Base-by-base conservation (phyloP, 148 eudicot species). In the Fallopia convolvulus region DNA sequence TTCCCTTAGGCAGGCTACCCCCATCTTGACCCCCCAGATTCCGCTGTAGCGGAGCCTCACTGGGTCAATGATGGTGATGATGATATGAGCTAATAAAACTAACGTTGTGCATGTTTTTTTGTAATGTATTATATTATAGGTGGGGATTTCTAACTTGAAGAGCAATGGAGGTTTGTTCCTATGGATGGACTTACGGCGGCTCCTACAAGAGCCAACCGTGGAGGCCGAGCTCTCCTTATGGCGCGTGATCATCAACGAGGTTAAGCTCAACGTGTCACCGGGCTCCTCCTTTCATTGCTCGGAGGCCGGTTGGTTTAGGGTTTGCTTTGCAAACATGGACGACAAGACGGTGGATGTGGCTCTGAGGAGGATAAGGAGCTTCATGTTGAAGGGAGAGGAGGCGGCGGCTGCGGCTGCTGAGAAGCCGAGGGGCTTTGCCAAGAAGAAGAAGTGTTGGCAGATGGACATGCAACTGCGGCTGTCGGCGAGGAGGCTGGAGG, bases 281-380 rank as follows among this genome's bases (percentile, higher is more conserved):
- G 93, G 97, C 0, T 85, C 83, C 0, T 91, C 91, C 1, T 91
- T 85, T 48, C 93, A 91, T 74, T 91, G 91, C 74, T 55, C 70
- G 0, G 97, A 91, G 50, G 85, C 93, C 3, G 93, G 93, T 33
- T 91, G 97, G 97, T 91, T 91, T 39, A 80, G 97, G 15, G 86
- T 91, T n/a, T 91, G 93, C 58, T 89, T 89, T 17, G 91, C 93
- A 0, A 86, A 89, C 46, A 87, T 89, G 88, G 77, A 79, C 21
- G 82, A 85, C 6, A 87, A 85, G 32, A 91, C 91, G 1, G 74
- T 89, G 76, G 73, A 79, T 3, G 84, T 86, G 14, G 85, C 89
- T 0, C 68, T 90, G 18, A 80, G 77, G 44, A 70, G 91, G 75
- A 90, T 90, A 1, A 79, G 75, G 79, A 80, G 33, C 20, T 86